Base-by-base conservation (phyloP, 2,329 filamentous ascomycete genomes). In the Sordariomycetes sp. region DNA sequence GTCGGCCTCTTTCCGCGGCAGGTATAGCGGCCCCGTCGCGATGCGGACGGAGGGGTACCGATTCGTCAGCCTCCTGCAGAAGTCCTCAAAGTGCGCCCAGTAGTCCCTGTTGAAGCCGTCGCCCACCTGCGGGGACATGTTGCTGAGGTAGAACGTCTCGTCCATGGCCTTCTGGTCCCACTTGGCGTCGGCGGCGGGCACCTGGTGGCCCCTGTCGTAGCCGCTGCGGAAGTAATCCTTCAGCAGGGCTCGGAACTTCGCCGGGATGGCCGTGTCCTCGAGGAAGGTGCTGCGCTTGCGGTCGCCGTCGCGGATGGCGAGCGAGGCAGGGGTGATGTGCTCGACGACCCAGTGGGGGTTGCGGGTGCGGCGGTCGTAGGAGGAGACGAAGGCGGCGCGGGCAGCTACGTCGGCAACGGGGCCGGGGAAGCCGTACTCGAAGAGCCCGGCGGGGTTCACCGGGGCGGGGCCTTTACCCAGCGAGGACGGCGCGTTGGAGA, bases 101-200 rank as follows among this genome's bases (percentile, higher is more conserved):
- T 99, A 99, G 76, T 99, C 94, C 56, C 94, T 83, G 76, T 99
- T 99, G 80, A 99, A 99, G 60, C 94, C 94, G 69, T 97, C 90
- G 64, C 94, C 94, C 34, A 99, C 94, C 75, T 99, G 94, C 35
- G 94, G 94, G 69, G 92, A 96, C 92, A 99, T 99, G 76, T 99
- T 99, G 69, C 82, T 87, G 59, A 99, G 81, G 68, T 84, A 87
- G 69, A 99, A 99, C 2, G 94, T 99, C 59, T 89, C 90, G 74
- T 99, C 85, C 90, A 99, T 96, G 62, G 94, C 92, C 40, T 82
- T 72, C 74, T 99, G 94, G 62, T 86, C 89, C 92, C 94, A 99
- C 76, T 95, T 96, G 59, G 89, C 90, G 74, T 99, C 94, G 48
- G 94, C 94, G 6, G 94, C 94, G 11, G 94, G 94, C 11, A 97